Evolutionary conservation across 305 asterid genomes (phyloP), one percentile per base, ranked within the genome.

Genomic region (Solanum hybrid): DNA sequence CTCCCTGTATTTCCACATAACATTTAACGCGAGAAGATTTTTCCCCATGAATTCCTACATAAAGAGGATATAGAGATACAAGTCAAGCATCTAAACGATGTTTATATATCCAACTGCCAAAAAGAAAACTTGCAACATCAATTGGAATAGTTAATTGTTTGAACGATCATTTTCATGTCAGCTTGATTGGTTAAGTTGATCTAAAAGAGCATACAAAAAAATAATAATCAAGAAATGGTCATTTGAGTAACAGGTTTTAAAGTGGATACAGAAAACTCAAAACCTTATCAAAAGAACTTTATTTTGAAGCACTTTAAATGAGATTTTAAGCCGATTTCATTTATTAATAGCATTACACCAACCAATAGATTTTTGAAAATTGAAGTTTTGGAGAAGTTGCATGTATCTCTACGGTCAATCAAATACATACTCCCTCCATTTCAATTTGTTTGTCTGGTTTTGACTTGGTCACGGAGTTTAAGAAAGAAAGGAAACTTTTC

Each of bases 1-100:
- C 93, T 97, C 99, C 97, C 93, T 94, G 92, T 97, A 97, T 91
- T 97, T 97, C 99, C 99, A 96, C 99, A 97, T 97, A 75, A 97
- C 99, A 91, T 97, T 97, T 92, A 97, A 78, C 31, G 99, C 99
- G 8, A 97, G 99, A 87, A 97, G 97, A 91, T 97, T 97, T 91
- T 95, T 93, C 51, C 99, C 99, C 99, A 97, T 96, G 95, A 97
- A 97, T 92, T 97, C 99, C 99, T 97, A 94, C 93, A 94, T 77
- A 51, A 86, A 85, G 24, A 28, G 51, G 2, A 61, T 31, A 34
- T 16, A 89, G 34, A 33, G 88, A 89, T 8, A 88, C 31, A 74
- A 11, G 74, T 40, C 3, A 88, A 46, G 46, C 57, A 33, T 76
- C 42, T 34, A 88, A 88, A 31, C 26, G 0, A 76, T 46, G 74